Conservation (phyloP, 805 yeast species). For the Tetrapisispora taiwanensis region DNA sequence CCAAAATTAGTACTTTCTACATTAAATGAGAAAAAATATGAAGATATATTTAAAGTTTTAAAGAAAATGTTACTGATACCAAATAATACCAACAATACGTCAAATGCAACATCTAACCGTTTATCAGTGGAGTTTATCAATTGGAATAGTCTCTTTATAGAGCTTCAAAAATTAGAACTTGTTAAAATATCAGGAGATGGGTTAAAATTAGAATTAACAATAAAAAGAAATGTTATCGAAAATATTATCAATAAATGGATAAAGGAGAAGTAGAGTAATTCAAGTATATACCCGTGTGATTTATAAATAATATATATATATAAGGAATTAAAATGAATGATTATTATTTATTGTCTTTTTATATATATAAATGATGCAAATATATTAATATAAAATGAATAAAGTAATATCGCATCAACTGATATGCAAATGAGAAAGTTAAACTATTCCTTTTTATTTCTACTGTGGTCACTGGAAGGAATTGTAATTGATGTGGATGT, state of each 20-base stretch:
- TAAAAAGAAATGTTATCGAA: neutral
- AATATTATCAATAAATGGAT: neutral
- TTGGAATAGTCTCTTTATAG: neutral
- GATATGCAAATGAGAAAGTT: neutral
- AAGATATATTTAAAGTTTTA: neutral
- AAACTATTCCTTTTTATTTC: neutral
- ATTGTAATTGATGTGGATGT: neutral
- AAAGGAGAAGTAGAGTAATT: too few species aligned
- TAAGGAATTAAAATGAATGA: neutral
- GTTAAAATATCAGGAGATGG: too few species aligned
- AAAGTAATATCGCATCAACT: neutral
- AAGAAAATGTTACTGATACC: neutral
- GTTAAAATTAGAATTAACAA: neutral
- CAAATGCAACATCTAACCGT: too few species aligned
- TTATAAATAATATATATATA: too few species aligned
- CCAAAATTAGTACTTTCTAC: too few species aligned
- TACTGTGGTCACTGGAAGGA: neutral
- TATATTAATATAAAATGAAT: too few species aligned
- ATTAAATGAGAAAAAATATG: too few species aligned
- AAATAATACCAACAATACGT: too few species aligned
- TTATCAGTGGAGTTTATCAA: neutral
- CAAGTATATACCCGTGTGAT: too few species aligned
- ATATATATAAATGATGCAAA: neutral
- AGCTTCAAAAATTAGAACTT: too few species aligned
- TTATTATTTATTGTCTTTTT: neutral